Percentiles rank a stretch among this genome's conserved stretches.
These are phyloP conservation scores for Holtermannia corniformis DNA, from an alignment of 768 basidiomycete genomes.

Conservation along the genomic window DNA sequence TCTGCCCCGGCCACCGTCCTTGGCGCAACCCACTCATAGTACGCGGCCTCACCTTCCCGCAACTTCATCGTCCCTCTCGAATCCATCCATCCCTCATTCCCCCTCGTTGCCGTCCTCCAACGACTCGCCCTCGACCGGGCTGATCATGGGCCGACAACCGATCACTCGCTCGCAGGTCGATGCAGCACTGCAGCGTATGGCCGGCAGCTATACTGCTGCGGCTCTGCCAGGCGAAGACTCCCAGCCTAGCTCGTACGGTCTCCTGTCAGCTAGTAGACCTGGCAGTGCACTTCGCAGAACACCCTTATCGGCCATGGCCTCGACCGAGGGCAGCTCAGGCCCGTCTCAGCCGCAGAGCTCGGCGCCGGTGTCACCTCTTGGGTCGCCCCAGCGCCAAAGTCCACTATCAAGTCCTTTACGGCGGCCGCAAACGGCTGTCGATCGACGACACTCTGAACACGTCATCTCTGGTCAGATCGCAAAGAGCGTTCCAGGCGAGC, in stretches of 20 bases:
- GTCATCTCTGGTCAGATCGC: slow-evolving; percentile 1
- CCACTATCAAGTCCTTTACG: not conserved
- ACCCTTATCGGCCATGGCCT: not conserved
- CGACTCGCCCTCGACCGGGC: slow-evolving; percentile 3
- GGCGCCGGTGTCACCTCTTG: slow-evolving; percentile 7
- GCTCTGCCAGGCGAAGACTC: not conserved
- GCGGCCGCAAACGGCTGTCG: not conserved
- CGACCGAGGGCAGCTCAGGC: not conserved
- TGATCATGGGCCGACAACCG: slow-evolving; percentile 14
- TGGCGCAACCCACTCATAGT: slow-evolving; percentile 24
- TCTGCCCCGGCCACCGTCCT: slow-evolving; percentile 32
- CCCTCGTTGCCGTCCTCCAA: slow-evolving; percentile 12
- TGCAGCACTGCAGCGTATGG: slow-evolving; percentile 29
- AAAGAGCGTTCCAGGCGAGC: slow-evolving; percentile 3
- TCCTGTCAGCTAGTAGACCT: not conserved
- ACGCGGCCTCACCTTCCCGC: slow-evolving; percentile 26
- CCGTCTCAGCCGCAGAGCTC: not conserved
- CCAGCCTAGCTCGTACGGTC: not conserved
- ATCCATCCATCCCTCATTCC: slow-evolving; percentile 11
- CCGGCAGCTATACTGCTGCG: slow-evolving; percentile 27
- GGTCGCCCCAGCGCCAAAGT: slow-evolving; percentile 5
- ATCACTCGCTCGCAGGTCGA: slow-evolving; percentile 33
- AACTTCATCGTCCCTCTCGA: slow-evolving; percentile 33
- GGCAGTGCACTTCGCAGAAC: not conserved
- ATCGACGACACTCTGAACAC: not conserved